Conservation (phyloP, 129 eudicot genomes). For the Chrysanthemum makinoi region DNA sequence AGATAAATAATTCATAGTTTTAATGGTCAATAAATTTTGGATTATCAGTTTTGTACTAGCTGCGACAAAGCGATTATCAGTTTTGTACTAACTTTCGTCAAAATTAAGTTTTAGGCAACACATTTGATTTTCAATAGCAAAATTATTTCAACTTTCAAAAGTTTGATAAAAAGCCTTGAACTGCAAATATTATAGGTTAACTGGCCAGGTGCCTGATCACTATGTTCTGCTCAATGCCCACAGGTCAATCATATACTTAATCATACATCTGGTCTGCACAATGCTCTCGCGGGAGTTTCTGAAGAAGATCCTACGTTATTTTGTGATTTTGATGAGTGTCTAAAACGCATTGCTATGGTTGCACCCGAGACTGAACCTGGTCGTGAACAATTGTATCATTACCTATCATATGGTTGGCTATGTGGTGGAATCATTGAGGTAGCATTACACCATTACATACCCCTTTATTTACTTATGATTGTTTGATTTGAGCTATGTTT, state of each 20-base stretch:
- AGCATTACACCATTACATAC: background rate
- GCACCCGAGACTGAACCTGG: conserved; percentile 90
- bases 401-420: conserved; percentile 88
- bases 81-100: too few species aligned
- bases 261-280: conserved; percentile 88
- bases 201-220: too few species aligned
- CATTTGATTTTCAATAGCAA: too few species aligned
- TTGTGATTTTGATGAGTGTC: conserved; percentile 76
- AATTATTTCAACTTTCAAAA: too few species aligned
- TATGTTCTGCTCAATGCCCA: background rate
- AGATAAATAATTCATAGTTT: background rate
- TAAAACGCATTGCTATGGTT: conserved; percentile 43
- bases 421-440: conserved; percentile 98
- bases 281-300: conserved; percentile 52
- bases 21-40: background rate
- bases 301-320: conserved; percentile 53
- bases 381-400: conserved; percentile 69
- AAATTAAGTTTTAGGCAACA: too few species aligned
- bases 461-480: background rate
- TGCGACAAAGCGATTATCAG: background rate
- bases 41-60: background rate
- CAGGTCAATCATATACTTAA: conserved; percentile 92
- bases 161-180: too few species aligned
- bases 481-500: background rate
- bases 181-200: too few species aligned